Base-by-base conservation (phyloP, 495 filamentous ascomycete genomes). In the Tetracladium marchalianum region DNA sequence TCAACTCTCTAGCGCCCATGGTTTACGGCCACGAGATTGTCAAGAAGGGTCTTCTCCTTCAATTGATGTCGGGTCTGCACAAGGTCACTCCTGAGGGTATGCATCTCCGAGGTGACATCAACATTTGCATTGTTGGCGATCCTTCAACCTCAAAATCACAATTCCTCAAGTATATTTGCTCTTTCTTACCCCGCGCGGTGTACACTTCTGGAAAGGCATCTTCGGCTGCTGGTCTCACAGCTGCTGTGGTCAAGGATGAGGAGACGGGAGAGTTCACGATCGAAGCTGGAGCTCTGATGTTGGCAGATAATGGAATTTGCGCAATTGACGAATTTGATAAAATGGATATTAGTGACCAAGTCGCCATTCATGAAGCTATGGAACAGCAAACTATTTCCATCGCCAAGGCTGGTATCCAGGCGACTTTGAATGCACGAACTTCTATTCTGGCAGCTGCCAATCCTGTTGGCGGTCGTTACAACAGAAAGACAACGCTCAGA, bases 301-400 rank as follows among this genome's bases (percentile, higher is more conserved):
- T 99, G 24, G 92, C 93, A 22, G 90, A 92, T 68, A 94, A 85
- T 59, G 92, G 93, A 52, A 90, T 97, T 61, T 99, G 92, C 65
- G 87, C 87, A 50, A 99, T 99, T 60, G 92, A 99, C 62, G 92
- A 99, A 56, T 99, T 99, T 61, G 92, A 99, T 73, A 99, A 97
- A 68, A 99, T 99, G 92, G 92, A 99, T 58, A 86, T 99, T 43
- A 77, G 69, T 39, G 92, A 99, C 66, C 92, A 99, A 69, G 92
- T 99, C 39, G 92, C 92, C 52, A 97, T 99, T 64, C 92, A 99
- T 77, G 92, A 99, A 77, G 93, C 93, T 44, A 99, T 99, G 92
- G 92, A 99, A 75, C 92, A 99, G 67, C 92, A 99, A 69, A 99
- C 92, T 15, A 99, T 99, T 55, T 96, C 90, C 16, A 99, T 99